phyloP scores from a whole-genome alignment of 2,329 filamentous ascomycete species.

The Chrysosporium keratinophilum region DNA sequence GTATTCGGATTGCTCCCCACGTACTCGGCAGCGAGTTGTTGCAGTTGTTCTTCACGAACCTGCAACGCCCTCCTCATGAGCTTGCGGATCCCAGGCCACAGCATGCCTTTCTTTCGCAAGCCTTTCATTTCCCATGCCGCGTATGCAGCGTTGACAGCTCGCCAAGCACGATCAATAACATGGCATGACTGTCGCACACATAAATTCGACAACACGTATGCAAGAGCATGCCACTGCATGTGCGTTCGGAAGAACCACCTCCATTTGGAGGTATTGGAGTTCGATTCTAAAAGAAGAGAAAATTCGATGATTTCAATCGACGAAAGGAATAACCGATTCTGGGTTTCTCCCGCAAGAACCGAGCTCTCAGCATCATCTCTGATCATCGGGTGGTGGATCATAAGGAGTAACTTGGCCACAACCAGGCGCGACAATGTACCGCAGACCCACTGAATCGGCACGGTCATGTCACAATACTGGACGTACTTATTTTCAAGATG shows the following conservation, averaged over 20 bases:
- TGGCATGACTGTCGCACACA: slow-evolving; percentile 46
- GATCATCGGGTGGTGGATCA: slow-evolving; percentile 64
- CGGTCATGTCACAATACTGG: slow-evolving; percentile 40
- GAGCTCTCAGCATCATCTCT: slow-evolving; percentile 43
- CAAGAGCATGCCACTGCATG: slow-evolving; percentile 56
- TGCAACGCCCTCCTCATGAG: slow-evolving; percentile 50
- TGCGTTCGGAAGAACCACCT: slow-evolving; percentile 56
- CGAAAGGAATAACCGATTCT: slow-evolving; percentile 59
- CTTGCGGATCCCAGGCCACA: slow-evolving; percentile 54
- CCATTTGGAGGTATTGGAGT: slow-evolving; percentile 53
- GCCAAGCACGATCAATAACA: slow-evolving; percentile 51
- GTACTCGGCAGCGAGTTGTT: slow-evolving; percentile 15
- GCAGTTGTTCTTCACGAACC: slow-evolving; percentile 42
- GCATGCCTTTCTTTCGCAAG: slow-evolving; percentile 43
- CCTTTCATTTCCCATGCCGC: slow-evolving; percentile 27
- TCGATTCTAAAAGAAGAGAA: slow-evolving; percentile 53
- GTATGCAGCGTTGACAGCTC: slow-evolving; percentile 42
- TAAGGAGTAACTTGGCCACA: slow-evolving; percentile 66
- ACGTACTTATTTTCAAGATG: slow-evolving; percentile 49
- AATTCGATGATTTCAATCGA: slow-evolving; percentile 67
- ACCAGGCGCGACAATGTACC: slow-evolving; percentile 60
- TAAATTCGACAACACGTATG: slow-evolving; percentile 51
- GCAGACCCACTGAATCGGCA: slow-evolving; percentile 56
- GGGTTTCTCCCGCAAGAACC: slow-evolving; percentile 50
- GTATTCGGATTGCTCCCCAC: not conserved